Conservation (phyloP, 352 stramenopile genomes). For the Globisporangium mamillatum region DNA sequence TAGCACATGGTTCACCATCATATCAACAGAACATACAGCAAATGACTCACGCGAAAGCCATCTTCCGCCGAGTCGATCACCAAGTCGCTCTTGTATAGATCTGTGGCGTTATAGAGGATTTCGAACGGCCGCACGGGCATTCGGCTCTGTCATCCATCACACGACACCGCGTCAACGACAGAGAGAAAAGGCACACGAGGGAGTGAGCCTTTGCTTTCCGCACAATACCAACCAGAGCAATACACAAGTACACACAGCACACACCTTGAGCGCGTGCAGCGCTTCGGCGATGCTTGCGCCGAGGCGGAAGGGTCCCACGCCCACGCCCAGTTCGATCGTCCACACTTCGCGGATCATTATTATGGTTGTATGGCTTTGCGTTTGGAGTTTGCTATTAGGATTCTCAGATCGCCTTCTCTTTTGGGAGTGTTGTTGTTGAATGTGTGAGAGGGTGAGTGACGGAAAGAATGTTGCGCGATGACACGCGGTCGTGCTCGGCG, state of each 20-base stretch:
- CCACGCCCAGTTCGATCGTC: slow-evolving; percentile 78
- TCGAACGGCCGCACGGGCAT: slow-evolving; percentile 71
- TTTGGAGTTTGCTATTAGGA: not conserved
- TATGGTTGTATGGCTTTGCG: slow-evolving; percentile 1
- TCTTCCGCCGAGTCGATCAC: slow-evolving; percentile 71
- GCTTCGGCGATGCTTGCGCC: slow-evolving; percentile 71
- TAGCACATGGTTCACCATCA: not conserved
- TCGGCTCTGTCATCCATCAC: slow-evolving; percentile 36
- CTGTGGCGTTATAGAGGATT: slow-evolving; percentile 67
- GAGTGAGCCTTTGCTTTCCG: not conserved
- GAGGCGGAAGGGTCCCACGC: slow-evolving; percentile 73
- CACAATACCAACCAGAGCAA: not conserved
- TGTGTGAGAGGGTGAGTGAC: not conserved
- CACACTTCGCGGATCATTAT: slow-evolving; percentile 77
- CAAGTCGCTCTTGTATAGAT: slow-evolving; percentile 61
- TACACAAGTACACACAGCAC: not conserved
- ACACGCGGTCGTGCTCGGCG: not conserved
- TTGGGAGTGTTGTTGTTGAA: not conserved
- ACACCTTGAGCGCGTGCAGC: slow-evolving; percentile 76
- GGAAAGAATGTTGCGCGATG: not conserved
- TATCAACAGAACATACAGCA: not conserved
- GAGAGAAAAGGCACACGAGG: not conserved
- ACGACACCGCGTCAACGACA: not conserved
- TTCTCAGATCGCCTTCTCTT: slow-evolving; percentile 5
- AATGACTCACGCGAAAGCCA: slow-evolving; percentile 47